Evolutionary conservation across 305 asterid species (phyloP), one percentile per base, ranked within the genome.

Genomic region (Rubia balearica): DNA sequence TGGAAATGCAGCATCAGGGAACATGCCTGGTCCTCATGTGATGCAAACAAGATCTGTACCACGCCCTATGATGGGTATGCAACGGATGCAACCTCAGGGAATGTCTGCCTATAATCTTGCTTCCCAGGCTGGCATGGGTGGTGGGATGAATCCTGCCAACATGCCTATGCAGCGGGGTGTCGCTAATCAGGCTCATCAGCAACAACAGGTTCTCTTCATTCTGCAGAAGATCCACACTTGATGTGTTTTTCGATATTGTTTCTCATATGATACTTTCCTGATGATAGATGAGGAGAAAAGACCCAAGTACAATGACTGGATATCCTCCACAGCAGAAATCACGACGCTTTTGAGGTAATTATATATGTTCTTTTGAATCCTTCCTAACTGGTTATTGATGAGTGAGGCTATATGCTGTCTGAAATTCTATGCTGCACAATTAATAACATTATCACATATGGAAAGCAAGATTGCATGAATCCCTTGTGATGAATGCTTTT

Each of bases 311-410:
- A 84, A 82, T 90, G 90, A 40, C 91, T 74, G 97, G 97, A 79
- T 89, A 90, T 80, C 96, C 96, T 78, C 97, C 97, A 27, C 97
- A 87, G 76, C 96, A 87, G 88, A 90, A 89, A 78, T 86, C 96
- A 51, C 86, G 97, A 81, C 98, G 96, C 75, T 89, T 83, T 75
- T 90, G 80, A 92, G 90, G 95, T 85, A 73, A 68, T 63, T 61
- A 33, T 49, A 30, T 56, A 40, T 42, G 7, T 63, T 55, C 13
- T 61, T 10, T 53, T 4, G 14, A 8, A 43, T 30, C 60, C 57
- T 66, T 6, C 19, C 41, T 62, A 62, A 33, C 57, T 22, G 16
- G 51, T 56, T 53, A 12, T 11, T 53, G 65, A 7, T n/a, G 16
- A 16, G 56, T 48, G 59, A n/a, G 21, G 61, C 16, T 49, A 24